These are phyloP conservation scores for Calonectria pseudoreteaudii DNA, from an alignment of 2,329 filamentous ascomycete species.

Conservation along the genomic window DNA sequence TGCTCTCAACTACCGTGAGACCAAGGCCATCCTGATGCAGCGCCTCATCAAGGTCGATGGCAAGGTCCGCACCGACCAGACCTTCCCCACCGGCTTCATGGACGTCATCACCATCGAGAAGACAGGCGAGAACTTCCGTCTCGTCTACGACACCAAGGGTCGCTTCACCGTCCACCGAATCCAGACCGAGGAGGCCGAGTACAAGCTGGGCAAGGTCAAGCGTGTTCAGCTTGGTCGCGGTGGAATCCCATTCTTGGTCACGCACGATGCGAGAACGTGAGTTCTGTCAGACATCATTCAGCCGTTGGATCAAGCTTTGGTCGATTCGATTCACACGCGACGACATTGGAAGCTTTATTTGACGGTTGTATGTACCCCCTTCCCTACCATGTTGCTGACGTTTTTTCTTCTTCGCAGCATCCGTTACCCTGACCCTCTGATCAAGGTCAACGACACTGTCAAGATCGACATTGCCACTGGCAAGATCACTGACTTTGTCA, in stretches of 20 bases:
- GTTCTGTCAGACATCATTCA: conserved; percentile 98
- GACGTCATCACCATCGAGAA: conserved; percentile 99
- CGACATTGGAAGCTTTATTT: conserved; percentile 53
- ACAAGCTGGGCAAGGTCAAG: conserved; percentile 99
- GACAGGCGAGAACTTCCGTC: conserved; percentile 99
- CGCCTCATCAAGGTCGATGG: conserved; percentile 99
- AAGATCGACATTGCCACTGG: conserved; percentile 98
- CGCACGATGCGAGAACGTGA: conserved; percentile 99
- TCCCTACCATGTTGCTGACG: conserved; percentile 53
- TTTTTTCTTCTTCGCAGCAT: conserved; percentile 71
- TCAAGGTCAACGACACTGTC: conserved; percentile 99
- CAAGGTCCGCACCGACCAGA: conserved; percentile 99
- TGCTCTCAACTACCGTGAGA: conserved; percentile 98
- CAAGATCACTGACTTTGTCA: conserved; percentile 98
- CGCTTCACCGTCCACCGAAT: conserved; percentile 99
- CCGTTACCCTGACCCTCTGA: conserved; percentile 96
- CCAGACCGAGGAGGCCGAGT: conserved; percentile 97
- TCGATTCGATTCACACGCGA: conserved; percentile 60
- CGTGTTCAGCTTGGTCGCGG: conserved; percentile 98
- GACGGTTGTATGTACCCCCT: conserved; percentile 66
- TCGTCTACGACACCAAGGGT: conserved; percentile 99
- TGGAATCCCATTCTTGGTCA: conserved; percentile 99
- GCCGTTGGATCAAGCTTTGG: conserved; percentile 99
- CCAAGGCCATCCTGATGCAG: conserved; percentile 98
- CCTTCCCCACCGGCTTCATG: conserved; percentile 99